These are phyloP conservation scores for Tuctoria greenei DNA, from an alignment of 176 grass and related monocot genomes.

Conservation along the genomic window DNA sequence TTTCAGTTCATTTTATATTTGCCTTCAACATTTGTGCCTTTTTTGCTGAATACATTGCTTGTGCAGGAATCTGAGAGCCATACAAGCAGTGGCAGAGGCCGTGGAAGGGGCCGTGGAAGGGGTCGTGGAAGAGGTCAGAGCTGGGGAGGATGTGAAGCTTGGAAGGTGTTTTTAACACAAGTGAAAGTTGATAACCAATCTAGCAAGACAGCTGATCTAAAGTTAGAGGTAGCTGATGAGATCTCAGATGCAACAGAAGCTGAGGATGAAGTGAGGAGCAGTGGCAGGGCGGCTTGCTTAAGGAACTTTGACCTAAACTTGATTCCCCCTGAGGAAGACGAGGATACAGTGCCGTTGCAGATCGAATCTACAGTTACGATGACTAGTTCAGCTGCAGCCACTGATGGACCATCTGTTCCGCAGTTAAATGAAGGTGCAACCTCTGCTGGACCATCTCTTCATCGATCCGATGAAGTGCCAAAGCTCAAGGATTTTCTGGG, in stretches of 20 bases:
- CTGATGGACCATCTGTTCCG: background rate
- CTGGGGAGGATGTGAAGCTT: constrained; percentile 33
- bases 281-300: constrained; percentile 34
- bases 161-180: constrained; percentile 20
- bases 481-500: constrained; percentile 45
- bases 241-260: constrained; percentile 12
- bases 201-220: constrained; percentile 29
- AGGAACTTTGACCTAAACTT: constrained; percentile 71
- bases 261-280: constrained; percentile 36
- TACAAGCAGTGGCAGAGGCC: constrained; percentile 49
- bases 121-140: constrained; percentile 46
- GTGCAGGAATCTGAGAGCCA: constrained; percentile 44
- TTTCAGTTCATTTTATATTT: background rate
- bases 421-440: background rate
- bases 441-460: background rate
- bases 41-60: constrained; percentile 28
- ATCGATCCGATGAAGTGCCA: background rate
- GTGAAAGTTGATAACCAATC: constrained; percentile 37
- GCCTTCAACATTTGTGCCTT: background rate
- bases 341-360: background rate
- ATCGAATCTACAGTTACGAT: constrained; percentile 2
- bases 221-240: constrained; percentile 39
- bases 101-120: constrained; percentile 50
- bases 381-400: background rate
- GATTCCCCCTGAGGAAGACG: constrained; percentile 36